phyloP scores from a whole-genome alignment of 257 asterid genomes.

The Echium plantagineum region DNA sequence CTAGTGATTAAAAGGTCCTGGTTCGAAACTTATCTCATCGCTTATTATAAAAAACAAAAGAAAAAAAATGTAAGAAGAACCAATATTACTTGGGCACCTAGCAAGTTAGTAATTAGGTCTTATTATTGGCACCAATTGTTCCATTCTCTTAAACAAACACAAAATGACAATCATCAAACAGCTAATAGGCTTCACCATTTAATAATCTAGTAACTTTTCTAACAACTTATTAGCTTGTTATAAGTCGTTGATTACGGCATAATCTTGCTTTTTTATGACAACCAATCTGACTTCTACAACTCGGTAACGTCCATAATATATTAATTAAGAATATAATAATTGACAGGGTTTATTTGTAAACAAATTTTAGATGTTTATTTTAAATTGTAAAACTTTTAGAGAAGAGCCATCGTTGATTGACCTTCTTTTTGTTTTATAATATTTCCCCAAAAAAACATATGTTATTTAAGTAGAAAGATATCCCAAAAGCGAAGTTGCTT shows the following conservation, averaged over 20 bases:
- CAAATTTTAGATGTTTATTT: conserved; percentile 4
- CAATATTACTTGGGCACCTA: no score
- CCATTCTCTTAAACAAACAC: no score
- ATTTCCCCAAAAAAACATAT: conserved; percentile 8
- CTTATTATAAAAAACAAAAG: no score
- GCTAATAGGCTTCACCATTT: no score
- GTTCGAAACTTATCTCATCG: no score
- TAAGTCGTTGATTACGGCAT: conserved; percentile 34
- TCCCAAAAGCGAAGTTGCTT: conserved; percentile 34
- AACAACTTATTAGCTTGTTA: conserved; percentile 14
- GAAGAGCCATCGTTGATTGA: conserved; percentile 55
- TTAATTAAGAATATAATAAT: no score
- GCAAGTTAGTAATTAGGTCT: no score
- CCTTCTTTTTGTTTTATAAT: conserved; percentile 46
- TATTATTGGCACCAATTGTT: no score
- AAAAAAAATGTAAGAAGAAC: no score
- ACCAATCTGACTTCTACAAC: conserved; percentile 10
- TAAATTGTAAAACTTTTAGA: conserved; percentile 17
- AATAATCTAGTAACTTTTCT: not conserved
- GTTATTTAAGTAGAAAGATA: conserved; percentile 10
- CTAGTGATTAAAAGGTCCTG: no score
- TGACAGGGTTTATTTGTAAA: no score
- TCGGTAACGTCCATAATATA: conserved; percentile 17
- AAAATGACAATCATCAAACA: no score
- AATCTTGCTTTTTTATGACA: conserved; percentile 6